phyloP scores from a whole-genome alignment of 2,329 filamentous ascomycete species.

The Amauroascus niger region DNA sequence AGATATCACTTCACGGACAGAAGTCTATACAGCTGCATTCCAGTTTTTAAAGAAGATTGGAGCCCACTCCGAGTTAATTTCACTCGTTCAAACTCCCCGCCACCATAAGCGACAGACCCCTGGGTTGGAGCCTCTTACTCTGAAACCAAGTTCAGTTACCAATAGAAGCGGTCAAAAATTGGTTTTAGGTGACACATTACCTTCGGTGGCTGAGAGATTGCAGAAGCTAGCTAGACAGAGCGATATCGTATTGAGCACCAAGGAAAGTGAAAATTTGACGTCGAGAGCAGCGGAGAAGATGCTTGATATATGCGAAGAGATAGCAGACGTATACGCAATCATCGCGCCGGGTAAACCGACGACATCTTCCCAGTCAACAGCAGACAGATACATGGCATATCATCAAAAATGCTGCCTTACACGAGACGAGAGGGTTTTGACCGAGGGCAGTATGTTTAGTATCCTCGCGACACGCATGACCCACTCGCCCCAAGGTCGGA shows the following conservation, averaged over 20 bases:
- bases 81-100: conserved; percentile 29
- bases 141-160: background rate
- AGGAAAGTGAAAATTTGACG: conserved; percentile 19
- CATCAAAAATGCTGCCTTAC: conserved; percentile 29
- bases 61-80: conserved; percentile 25
- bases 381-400: conserved; percentile 23
- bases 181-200: conserved; percentile 14
- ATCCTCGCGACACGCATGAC: conserved; percentile 4
- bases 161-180: background rate
- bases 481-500: conserved; percentile 31
- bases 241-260: conserved; percentile 24
- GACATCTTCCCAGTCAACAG: background rate
- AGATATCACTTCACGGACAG: conserved; percentile 26
- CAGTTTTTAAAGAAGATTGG: conserved; percentile 33
- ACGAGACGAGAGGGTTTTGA: conserved; percentile 32
- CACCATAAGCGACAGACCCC: conserved; percentile 27
- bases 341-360: conserved; percentile 12
- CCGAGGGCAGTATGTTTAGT: conserved; percentile 20
- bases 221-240: conserved; percentile 27
- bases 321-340: conserved; percentile 26
- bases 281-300: conserved; percentile 23
- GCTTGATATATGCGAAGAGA: conserved; percentile 28
- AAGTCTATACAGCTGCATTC: conserved; percentile 34
- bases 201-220: conserved; percentile 18
- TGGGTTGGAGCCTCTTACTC: conserved; percentile 28